Base-by-base conservation (phyloP, 2,329 filamentous ascomycete species). In the Cladophialophora exuberans region DNA sequence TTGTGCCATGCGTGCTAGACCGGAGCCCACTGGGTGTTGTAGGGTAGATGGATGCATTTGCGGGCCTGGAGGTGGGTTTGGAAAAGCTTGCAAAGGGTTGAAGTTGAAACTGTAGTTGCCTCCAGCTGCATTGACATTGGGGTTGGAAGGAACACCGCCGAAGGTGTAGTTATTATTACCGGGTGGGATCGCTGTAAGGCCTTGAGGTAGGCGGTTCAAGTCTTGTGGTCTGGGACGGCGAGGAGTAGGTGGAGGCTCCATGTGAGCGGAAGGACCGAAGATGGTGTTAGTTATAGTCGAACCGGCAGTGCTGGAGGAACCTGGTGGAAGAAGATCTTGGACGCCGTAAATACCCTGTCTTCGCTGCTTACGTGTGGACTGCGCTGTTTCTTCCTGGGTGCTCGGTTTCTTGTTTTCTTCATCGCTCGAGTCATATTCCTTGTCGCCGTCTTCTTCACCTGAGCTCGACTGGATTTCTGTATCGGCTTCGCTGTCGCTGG, bases 341-440 rank as follows among this genome's bases (percentile, higher is more conserved):
- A 54, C 42, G 25, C 56, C 56, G 31, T 59, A 59, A 23, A 59
- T 56, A 31, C 33, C 56, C 13, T 55, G 33, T 50, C 56, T 51
- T 41, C 56, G 47, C 28, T 42, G 30, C 11, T 42, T 25, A 30
- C 41, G 52, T 26, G 25, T 23, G 15, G n/a, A n/a, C 9, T 31
- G 7, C 9, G 20, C 31, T 52, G 25, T 26, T 47, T 20, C 18
- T 7, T 18, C 28, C 9, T 35, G 15, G 20, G 10, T 39, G 15
- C 22, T 7, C 17, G 46, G 46, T 23, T 39, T 35, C 9, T 33
- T 22, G 31, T 56, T 56, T 25, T 56, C 47, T 13, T 41, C 42
- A 22, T 52, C 53, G 28, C 45, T 49, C 15, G 17, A 17, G 13
- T 30, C 53, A 20, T 20, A 23, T 3, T 41, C 39, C 35, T 33